Evolutionary conservation across 257 asterid genomes (phyloP), one percentile per base, ranked within the genome.

Genomic region (Paulownia fortunei): DNA sequence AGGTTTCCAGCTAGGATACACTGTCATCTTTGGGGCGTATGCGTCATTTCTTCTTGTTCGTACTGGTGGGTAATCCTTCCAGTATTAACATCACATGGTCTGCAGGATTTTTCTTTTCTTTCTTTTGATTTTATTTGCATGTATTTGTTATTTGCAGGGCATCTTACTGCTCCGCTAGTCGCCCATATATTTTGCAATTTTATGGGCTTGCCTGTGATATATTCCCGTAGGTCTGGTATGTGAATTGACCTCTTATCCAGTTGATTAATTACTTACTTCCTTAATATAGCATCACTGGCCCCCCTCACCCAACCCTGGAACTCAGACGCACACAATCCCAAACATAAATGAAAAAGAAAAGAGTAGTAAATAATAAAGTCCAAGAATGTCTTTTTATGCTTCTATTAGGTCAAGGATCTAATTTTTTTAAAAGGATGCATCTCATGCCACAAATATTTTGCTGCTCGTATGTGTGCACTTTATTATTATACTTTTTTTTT

Each of bases 1-100:
- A 95, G 99, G 97, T 82, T 87, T 93, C 89, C 99, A 96, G 89
- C 89, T 93, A 51, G 95, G 93, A 76, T 96, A 96, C 89, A 96
- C 97, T 42, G 92, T 93, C 78, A 81, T 96, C 76, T 93, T 96
- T 76, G 98, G 99, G 81, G 90, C 94, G 13, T 96, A 90, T 80
- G 98, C 97, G 0, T 92, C 98, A 13, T 96, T 93, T 89, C 91
- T 96, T 79, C 86, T 92, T 76, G 82, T 90, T 72, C 99, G 98
- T 54, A 96, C 97, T 58, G 99, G 98, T 92, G 72, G 21, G 92
- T 47, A 42, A 69, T 84, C 66, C 59, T 68, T 79, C 26, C 60
- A 37, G 19, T 23, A 36, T 60, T 27, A 74, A 59, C 67, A 81
- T 62, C 64, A 23, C 32, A 12, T 49, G 68, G 8, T 27, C 6